Percentiles rank a stretch among this genome's conserved stretches.
phyloP scores from a whole-genome alignment of 2,329 filamentous ascomycete species.

The Trichothecium roseum region DNA sequence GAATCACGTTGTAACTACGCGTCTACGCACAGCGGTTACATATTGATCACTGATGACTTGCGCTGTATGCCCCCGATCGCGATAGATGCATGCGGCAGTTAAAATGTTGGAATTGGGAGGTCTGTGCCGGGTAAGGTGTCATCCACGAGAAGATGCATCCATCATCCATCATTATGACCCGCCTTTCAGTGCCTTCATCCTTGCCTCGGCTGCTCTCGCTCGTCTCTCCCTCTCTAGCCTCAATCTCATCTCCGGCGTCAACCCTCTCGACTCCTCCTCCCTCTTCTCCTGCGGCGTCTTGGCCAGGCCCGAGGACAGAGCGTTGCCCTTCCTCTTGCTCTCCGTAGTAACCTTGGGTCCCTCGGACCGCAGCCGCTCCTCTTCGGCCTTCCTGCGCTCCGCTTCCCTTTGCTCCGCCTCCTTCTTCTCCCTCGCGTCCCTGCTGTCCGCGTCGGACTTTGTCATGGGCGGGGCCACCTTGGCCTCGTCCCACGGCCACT shows the following conservation, averaged over 20 bases:
- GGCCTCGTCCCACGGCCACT: slow-evolving; percentile 70
- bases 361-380: slow-evolving; percentile 60
- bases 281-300: slow-evolving; percentile 74
- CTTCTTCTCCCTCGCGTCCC: slow-evolving; percentile 59
- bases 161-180: not conserved
- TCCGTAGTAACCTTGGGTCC: slow-evolving; percentile 46
- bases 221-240: slow-evolving; percentile 79
- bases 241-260: slow-evolving; percentile 81
- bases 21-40: too few species aligned
- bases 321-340: slow-evolving; percentile 38
- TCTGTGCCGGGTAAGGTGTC: too few species aligned
- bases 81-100: too few species aligned
- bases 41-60: too few species aligned
- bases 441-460: slow-evolving; percentile 58
- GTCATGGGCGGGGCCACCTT: slow-evolving; percentile 63
- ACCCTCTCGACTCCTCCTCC: slow-evolving; percentile 72
- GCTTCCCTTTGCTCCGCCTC: slow-evolving; percentile 59
- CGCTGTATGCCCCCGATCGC: too few species aligned
- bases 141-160: too few species aligned
- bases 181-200: slow-evolving; percentile 52
- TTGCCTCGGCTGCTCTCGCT: slow-evolving; percentile 84
- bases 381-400: slow-evolving; percentile 61
- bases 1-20: too few species aligned
- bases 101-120: too few species aligned
- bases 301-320: slow-evolving; percentile 39